Evolutionary conservation across 345 rosid species (phyloP), one percentile per base, ranked within the genome.

Genomic region (Citrus reticulata): DNA sequence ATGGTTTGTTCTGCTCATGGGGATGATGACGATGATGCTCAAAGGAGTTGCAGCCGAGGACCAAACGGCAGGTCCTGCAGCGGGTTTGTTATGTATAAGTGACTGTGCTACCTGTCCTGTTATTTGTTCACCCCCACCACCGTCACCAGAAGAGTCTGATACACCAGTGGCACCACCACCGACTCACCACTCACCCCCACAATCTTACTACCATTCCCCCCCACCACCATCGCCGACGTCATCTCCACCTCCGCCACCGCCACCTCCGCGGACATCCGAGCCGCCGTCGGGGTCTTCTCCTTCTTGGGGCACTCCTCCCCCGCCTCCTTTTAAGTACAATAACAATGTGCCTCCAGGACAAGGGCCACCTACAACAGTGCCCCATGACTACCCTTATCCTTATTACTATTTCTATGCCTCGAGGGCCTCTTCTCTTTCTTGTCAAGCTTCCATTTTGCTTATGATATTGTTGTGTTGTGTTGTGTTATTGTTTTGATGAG

Each of bases 401-500:
- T 89, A 89, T 80, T 91, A 91, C 85, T 89, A 91, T 65, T 91
- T 68, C 87, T 85, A 80, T 62, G 76, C 88, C 54, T 87, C 93
- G 34, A 70, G 65, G 35, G 86, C 88, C 32, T 74, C 86, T 71
- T 39, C 78, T 62, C 71, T 74, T 25, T 51, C 81, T 30, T 35
- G 71, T 51, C 80, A 11, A 9, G 68, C 70, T 24, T 72, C 68
- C 8, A 11, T 66, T 62, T 75, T 68, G 29, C 70, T 66, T 29
- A 77, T 64, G 19, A 1, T 73, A 32, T 42, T 60, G 11, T 70
- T 79, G 10, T 29, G 71, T 51, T 75, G 29, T 27, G 76, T 42
- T 66, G 27, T 73, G 68, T 73, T 16, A 9, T 24, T 69, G 22
- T 46, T 63, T 34, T 76, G 30, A 16, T 35, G 61, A 25, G 46